Conservation (phyloP, 768 basidiomycete genomes). For the Hortiboletus flavorubellus region DNA sequence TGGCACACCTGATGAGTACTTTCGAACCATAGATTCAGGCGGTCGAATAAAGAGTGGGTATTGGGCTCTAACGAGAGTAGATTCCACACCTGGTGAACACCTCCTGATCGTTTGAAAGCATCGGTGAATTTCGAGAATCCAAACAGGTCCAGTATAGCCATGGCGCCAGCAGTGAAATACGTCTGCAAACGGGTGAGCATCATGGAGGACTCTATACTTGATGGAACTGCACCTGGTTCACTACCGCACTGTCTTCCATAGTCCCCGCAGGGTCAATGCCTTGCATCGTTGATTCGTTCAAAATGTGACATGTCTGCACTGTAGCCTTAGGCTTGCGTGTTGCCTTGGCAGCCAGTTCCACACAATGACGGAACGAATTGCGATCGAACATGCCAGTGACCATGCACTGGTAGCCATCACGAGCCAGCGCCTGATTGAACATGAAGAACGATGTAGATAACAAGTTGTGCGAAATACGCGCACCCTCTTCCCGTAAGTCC, state of each 20-base stretch:
- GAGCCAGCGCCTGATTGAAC: not conserved
- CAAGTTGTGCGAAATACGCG: not conserved
- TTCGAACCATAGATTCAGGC: not conserved
- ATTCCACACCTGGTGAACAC: not conserved
- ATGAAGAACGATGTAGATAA: not conserved
- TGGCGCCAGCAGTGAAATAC: not conserved
- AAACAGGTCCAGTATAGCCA: not conserved
- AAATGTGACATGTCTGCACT: not conserved
- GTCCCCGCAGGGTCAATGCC: not conserved
- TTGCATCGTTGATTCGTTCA: not conserved
- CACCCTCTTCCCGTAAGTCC: not conserved
- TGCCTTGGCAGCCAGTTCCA: not conserved
- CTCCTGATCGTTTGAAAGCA: not conserved
- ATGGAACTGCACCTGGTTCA: not conserved
- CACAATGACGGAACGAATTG: not conserved
- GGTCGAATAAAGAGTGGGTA: rapidly evolving
- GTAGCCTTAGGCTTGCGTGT: not conserved
- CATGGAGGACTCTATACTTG: not conserved
- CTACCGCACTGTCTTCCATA: not conserved
- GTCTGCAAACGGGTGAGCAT: not conserved
- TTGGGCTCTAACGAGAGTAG: not conserved
- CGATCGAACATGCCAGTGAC: not conserved
- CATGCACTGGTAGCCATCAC: not conserved
- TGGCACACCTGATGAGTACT: not conserved
- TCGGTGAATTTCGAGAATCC: not conserved